These are phyloP conservation scores for Rhizomucor miehei DNA, from an alignment of 371 early-diverging fungal species.

Conservation along the genomic window DNA sequence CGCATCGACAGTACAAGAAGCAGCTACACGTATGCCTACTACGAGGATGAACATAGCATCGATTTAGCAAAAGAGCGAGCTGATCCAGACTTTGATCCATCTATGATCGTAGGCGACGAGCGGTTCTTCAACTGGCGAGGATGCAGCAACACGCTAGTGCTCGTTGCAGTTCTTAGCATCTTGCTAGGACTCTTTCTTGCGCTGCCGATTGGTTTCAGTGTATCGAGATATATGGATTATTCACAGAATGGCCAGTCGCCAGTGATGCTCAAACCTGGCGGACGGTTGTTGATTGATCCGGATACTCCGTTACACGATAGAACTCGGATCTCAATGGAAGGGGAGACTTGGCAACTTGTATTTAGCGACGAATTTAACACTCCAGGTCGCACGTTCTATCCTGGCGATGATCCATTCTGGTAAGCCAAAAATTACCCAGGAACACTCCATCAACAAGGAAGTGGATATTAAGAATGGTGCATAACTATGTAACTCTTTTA, in stretches of 20 bases:
- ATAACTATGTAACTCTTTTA: background rate
- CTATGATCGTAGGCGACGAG: too few species aligned
- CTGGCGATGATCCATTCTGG: constrained; percentile 51
- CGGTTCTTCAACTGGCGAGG: constrained; percentile 1
- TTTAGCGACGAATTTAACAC: constrained; percentile 58
- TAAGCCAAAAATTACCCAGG: background rate
- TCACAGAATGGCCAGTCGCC: constrained; percentile 1
- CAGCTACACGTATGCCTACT: too few species aligned
- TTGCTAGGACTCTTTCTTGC: constrained; percentile 8
- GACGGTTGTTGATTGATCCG: constrained; percentile 8
- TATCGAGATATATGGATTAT: constrained; percentile 2
- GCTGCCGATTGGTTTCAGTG: constrained; percentile 4
- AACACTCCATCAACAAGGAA: background rate
- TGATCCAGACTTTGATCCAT: too few species aligned
- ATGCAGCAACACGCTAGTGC: background rate
- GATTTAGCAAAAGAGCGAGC: too few species aligned
- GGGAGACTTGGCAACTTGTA: constrained; percentile 28
- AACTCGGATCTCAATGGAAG: constrained; percentile 3
- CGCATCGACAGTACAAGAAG: too few species aligned
- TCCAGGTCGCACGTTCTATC: constrained; percentile 47
- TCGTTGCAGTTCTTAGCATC: background rate
- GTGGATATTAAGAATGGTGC: background rate
- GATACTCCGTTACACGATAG: constrained; percentile 3
- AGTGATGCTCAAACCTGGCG: constrained; percentile 4
- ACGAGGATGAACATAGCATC: too few species aligned